Evolutionary conservation across 805 yeast genomes (phyloP).

Genomic region (Candida boleticola): DNA sequence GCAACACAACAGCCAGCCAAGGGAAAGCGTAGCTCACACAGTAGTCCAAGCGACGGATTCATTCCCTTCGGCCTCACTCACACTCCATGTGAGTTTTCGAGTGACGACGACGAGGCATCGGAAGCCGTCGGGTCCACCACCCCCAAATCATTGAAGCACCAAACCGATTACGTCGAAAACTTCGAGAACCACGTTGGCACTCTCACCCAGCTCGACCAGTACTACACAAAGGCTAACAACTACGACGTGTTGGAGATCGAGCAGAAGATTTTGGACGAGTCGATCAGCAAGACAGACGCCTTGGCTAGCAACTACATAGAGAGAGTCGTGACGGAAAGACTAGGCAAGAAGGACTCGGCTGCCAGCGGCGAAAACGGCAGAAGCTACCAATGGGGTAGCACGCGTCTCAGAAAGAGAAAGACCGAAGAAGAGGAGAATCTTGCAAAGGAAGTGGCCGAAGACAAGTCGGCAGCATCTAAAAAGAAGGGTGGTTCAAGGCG

Average conservation of each 20-base stretch:
- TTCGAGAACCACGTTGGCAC: constrained; percentile 12
- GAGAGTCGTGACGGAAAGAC: constrained; percentile 30
- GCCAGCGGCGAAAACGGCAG: constrained; percentile 16
- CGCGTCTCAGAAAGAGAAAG: constrained; percentile 7
- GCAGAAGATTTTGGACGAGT: constrained; percentile 1
- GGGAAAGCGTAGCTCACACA: no score
- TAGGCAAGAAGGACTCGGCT: constrained; percentile 24
- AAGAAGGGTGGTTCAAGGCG: constrained; percentile 14
- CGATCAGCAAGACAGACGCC: constrained; percentile 17
- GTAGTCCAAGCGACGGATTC: no score
- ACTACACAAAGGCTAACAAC: constrained; percentile 8
- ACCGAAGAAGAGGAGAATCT: not conserved
- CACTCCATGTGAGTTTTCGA: not conserved
- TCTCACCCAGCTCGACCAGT: constrained; percentile 14
- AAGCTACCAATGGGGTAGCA: constrained; percentile 10
- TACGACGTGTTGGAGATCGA: constrained; percentile 6
- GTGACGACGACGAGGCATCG: constrained; percentile 3
- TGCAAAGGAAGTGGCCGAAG: constrained; percentile 10
- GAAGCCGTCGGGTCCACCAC: not conserved
- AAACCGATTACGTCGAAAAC: constrained; percentile 7
- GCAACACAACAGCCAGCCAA: no score
- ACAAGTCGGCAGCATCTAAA: constrained; percentile 6
- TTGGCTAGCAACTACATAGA: constrained; percentile 32
- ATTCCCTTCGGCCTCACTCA: not conserved
- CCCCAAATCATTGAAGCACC: not conserved